Conservation (phyloP, 345 rosid genomes). For the Hibiscus tridactylites region DNA sequence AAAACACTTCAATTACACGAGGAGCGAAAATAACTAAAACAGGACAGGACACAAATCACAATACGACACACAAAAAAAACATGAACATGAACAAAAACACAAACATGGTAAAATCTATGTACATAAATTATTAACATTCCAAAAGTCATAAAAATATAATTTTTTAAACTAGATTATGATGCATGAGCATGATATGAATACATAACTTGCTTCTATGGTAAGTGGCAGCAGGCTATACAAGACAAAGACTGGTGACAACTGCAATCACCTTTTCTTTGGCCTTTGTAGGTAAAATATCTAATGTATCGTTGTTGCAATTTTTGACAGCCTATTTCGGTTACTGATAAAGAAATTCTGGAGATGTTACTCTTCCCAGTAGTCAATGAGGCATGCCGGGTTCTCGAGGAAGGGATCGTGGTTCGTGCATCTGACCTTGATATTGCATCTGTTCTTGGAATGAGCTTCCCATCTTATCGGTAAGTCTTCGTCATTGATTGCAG, state of each 20-base stretch:
- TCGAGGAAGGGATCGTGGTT: constrained; percentile 73
- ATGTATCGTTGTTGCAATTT: constrained; percentile 12
- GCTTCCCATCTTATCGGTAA: constrained; percentile 94
- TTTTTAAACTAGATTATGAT: background rate
- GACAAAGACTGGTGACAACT: background rate
- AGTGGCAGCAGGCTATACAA: background rate
- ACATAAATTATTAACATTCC: background rate
- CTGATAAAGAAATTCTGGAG: constrained; percentile 79
- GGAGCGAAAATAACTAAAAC: background rate
- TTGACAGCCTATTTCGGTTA: constrained; percentile 62
- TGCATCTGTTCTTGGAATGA: constrained; percentile 94
- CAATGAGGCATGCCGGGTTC: constrained; percentile 83
- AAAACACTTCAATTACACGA: background rate
- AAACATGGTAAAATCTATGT: background rate
- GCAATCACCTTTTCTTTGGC: background rate
- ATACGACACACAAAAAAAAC: background rate
- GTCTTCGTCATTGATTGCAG: background rate
- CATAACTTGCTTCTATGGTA: background rate
- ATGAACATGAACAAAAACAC: background rate
- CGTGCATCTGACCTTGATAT: constrained; percentile 87
- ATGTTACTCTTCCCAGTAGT: constrained; percentile 89
- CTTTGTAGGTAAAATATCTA: constrained; percentile 10
- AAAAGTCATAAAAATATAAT: background rate
- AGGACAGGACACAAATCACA: no score
- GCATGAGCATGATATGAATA: background rate